Conservation (phyloP, 345 rosid species). For the Pugionium cornutum region DNA sequence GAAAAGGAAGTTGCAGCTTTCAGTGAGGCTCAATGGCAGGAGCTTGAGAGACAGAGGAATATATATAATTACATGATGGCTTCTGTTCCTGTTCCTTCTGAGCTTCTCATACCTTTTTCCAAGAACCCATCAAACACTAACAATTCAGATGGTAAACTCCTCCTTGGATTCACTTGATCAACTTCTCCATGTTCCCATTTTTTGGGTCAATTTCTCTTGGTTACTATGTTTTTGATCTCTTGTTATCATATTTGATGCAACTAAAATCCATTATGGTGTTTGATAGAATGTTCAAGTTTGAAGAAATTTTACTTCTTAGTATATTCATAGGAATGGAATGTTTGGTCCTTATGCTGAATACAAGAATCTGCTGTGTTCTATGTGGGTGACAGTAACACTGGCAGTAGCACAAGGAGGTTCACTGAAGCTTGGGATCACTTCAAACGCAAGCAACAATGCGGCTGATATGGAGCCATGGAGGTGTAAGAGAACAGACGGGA, state of each 20-base stretch:
- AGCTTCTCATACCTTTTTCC: slow-evolving; percentile 49
- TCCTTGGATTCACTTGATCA: not conserved
- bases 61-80: slow-evolving; percentile 79
- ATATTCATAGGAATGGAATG: not conserved
- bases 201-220: slow-evolving; percentile 48
- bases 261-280: not conserved
- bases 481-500: slow-evolving; percentile 88
- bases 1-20: slow-evolving; percentile 55
- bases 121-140: slow-evolving; percentile 29
- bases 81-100: slow-evolving; percentile 71
- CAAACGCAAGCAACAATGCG: slow-evolving; percentile 33
- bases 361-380: slow-evolving; percentile 11
- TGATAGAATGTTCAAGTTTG: not conserved
- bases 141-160: slow-evolving; percentile 24
- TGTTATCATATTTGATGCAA: slow-evolving; percentile 7
- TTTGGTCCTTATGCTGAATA: slow-evolving; percentile 1
- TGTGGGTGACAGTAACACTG: slow-evolving; percentile 22
- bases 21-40: slow-evolving; percentile 55
- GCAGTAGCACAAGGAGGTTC: slow-evolving; percentile 33
- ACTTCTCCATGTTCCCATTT: not conserved
- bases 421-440: slow-evolving; percentile 40
- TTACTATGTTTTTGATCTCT: not conserved
- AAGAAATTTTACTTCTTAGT: slow-evolving; percentile 1
- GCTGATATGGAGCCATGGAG: slow-evolving; percentile 71
- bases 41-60: slow-evolving; percentile 78